Percentiles rank a stretch among this genome's conserved stretches.
phyloP scores from a whole-genome alignment of 192 early-diverging fungal species.

The Podila epicladia region DNA sequence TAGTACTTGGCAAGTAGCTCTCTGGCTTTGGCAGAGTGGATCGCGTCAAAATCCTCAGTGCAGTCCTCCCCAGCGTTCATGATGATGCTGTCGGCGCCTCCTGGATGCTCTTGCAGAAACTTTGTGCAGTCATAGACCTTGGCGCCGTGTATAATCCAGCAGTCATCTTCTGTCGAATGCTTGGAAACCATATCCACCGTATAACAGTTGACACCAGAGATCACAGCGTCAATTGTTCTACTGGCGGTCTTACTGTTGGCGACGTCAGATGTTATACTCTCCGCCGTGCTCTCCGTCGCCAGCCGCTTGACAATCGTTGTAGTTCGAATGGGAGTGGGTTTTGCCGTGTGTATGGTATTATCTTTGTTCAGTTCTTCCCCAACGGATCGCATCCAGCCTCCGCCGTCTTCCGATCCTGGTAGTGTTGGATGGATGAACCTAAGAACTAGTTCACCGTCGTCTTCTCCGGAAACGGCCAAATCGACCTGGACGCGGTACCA shows the following conservation, averaged over 20 bases:
- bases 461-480: conserved; percentile 8
- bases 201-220: conserved; percentile 23
- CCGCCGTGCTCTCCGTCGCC: not conserved
- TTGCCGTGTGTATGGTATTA: not conserved
- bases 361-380: conserved; percentile 7
- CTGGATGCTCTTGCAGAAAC: conserved; percentile 87
- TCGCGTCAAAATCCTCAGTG: conserved; percentile 91
- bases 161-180: conserved; percentile 74
- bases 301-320: conserved; percentile 5
- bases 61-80: conserved; percentile 86
- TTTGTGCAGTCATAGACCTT: conserved; percentile 82
- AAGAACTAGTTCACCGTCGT: conserved; percentile 11
- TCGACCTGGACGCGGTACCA: conserved; percentile 65
- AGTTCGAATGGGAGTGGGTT: conserved; percentile 7
- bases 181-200: conserved; percentile 71
- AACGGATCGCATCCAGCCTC: conserved; percentile 65
- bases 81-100: conserved; percentile 87
- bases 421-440: conserved; percentile 66
- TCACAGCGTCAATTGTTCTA: not conserved
- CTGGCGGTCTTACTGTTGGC: conserved; percentile 2
- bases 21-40: conserved; percentile 87
- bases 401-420: conserved; percentile 37
- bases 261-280: not conserved
- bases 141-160: conserved; percentile 81
- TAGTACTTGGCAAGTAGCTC: conserved; percentile 74